Evolutionary conservation across 2,329 filamentous ascomycete species (phyloP).

Genomic region (Ceratocystis eucalypticola): DNA sequence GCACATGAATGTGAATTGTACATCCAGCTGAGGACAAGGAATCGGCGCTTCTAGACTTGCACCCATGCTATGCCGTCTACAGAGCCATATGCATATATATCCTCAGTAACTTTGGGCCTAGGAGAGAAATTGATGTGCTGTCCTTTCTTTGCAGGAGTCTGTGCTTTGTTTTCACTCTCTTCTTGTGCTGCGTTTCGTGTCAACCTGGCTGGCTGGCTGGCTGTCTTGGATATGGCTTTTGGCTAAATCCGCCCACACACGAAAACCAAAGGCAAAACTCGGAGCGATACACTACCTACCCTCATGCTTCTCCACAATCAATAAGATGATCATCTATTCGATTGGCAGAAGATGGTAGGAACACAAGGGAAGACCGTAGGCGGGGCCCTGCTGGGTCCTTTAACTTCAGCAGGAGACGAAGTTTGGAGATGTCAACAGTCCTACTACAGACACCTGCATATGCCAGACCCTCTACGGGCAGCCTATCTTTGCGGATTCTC

Average conservation of each 20-base stretch:
- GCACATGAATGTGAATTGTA: background rate
- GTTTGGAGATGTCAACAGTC: background rate
- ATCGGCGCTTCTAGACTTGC: background rate
- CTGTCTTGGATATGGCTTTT: background rate
- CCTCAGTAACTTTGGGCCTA: background rate
- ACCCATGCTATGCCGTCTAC: background rate
- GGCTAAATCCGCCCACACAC: background rate
- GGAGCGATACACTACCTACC: background rate
- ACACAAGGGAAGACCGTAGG: background rate
- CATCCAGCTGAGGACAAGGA: background rate
- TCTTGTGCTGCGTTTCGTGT: background rate
- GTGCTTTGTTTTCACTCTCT: background rate
- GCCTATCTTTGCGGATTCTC: background rate
- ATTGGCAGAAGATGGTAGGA: background rate
- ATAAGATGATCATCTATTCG: slow-evolving; percentile 1
- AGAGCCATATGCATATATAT: background rate
- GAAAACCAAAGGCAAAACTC: background rate
- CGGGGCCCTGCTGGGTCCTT: background rate
- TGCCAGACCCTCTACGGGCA: background rate
- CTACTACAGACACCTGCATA: background rate
- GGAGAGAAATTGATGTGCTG: background rate
- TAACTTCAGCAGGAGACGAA: background rate
- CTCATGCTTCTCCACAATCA: background rate
- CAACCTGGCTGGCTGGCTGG: background rate
- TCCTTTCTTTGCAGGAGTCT: background rate